phyloP scores from a whole-genome alignment of 2,329 filamentous ascomycete genomes.

The Neurospora sp. region DNA sequence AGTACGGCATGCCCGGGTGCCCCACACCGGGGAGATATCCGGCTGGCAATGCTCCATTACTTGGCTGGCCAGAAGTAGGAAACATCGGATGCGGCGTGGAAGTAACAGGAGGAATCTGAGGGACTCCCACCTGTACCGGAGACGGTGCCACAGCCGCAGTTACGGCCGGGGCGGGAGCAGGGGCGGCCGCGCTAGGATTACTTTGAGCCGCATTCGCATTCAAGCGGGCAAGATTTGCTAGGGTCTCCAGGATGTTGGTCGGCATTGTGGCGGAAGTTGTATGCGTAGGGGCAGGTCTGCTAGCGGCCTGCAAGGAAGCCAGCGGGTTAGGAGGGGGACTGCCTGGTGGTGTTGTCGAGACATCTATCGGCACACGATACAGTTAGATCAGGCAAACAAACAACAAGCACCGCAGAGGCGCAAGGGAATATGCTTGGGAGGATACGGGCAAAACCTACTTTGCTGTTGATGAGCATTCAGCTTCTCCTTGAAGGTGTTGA shows the following conservation, averaged over 20 bases:
- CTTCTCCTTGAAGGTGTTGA: conserved; percentile 75
- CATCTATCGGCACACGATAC: conserved; percentile 37
- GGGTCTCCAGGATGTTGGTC: conserved; percentile 62
- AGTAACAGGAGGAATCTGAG: conserved; percentile 2
- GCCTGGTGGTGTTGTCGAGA: conserved; percentile 62
- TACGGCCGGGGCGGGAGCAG: conserved; percentile 30
- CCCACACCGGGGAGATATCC: conserved; percentile 11
- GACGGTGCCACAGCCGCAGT: conserved; percentile 23
- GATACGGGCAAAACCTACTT: conserved; percentile 46
- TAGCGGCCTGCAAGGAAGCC: conserved; percentile 23
- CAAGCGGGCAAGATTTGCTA: conserved; percentile 73
- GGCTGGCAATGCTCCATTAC: conserved; percentile 18
- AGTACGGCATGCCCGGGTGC: conserved; percentile 18
- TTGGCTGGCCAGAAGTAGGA: conserved; percentile 11
- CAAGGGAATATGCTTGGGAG: conserved; percentile 7
- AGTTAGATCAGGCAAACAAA: conserved; percentile 26
- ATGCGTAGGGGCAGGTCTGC: conserved; percentile 28
- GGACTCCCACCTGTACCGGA: conserved; percentile 15
- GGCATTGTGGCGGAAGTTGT: conserved; percentile 34
- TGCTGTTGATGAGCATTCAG: conserved; percentile 50
- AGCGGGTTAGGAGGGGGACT: conserved; percentile 42
- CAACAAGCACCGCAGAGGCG: conserved; percentile 1
- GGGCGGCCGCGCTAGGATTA: conserved; percentile 32
- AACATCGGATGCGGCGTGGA: conserved; percentile 10
- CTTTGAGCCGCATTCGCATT: conserved; percentile 44